Base-by-base conservation (phyloP, 345 rosid species). In the Moricandia arvensis region DNA sequence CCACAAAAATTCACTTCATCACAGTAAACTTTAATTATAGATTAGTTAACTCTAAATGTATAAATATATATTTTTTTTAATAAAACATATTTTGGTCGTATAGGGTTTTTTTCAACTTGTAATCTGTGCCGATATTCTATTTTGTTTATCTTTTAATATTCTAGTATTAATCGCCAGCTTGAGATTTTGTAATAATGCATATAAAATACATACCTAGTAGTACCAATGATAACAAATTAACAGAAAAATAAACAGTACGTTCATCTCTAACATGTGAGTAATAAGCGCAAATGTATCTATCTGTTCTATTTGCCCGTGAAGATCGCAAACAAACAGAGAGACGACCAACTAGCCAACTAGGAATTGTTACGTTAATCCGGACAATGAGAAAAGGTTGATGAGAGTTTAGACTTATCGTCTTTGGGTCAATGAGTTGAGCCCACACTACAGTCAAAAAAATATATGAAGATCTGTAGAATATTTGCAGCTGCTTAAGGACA, bases 311-410 rank as follows among this genome's bases (percentile, higher is more conserved):
- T 51, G 9, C 59, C 34, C 57, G 27, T 30, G n/a, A 11, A 27
- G 47, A 53, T 61, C 17, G 53, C 65, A 49, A 34, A 35, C 17
- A 68, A 16, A 34, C 43, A 69, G 64, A 51, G 63, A 61, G 17
- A 24, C 27, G 12, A 69, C 58, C 47, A 76, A 76, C 15, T 76
- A 57, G 75, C 21, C 60, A 43, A 77, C 8, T 71, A 54, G 70
- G 75, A 9, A 33, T 55, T 53, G 71, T 70, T 76, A 70, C 75
- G 63, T 54, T 70, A 55, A 70, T 57, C 71, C 71, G 49, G 75
- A 69, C 80, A 55, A 70, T 4, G 33, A 69, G 70, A 54, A 69
- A 75, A 75, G 15, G 75, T 70, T 76, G 18, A 69, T 24, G 59
- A 29, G 29, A 58, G 59, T 29, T 75, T 21, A 26, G 63, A 75